Evolutionary conservation across 257 asterid species (phyloP).

Genomic region (Petunia secreta): DNA sequence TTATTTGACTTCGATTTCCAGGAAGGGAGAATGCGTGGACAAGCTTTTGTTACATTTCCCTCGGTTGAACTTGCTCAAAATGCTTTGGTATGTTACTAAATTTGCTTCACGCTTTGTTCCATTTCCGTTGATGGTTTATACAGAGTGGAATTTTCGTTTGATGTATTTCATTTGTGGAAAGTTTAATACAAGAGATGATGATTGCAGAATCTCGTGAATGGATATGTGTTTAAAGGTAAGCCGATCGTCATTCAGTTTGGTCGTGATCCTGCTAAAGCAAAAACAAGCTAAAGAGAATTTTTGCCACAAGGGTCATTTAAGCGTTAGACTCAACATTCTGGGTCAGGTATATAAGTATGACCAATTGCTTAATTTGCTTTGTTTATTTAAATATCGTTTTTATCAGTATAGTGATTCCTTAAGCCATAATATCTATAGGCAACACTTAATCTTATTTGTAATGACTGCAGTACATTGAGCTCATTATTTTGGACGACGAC

Average conservation of each 20-base stretch:
- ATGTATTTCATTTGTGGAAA: conserved; percentile 8
- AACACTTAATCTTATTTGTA: background rate
- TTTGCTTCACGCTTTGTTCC: background rate
- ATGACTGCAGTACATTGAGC: conserved; percentile 1
- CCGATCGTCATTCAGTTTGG: conserved; percentile 93
- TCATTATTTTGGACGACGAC: background rate
- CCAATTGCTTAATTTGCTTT: background rate
- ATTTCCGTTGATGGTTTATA: background rate
- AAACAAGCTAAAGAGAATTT: conserved; percentile 36
- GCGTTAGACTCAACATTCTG: background rate
- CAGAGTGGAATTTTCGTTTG: background rate
- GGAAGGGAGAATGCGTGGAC: conserved; percentile 99
- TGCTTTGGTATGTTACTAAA: conserved; percentile 67
- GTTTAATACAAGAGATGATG: conserved; percentile 6
- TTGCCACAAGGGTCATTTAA: background rate
- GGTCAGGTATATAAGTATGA: background rate
- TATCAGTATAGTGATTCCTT: background rate
- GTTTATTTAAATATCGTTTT: background rate
- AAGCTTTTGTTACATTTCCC: conserved; percentile 94
- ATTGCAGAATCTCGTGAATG: conserved; percentile 80
- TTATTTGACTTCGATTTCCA: conserved; percentile 29
- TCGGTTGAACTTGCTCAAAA: conserved; percentile 78
- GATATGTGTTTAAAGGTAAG: conserved; percentile 82
- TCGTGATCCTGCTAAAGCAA: conserved; percentile 56
- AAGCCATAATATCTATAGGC: background rate